These are phyloP conservation scores for Scedosporium apiospermum DNA, from an alignment of 2,329 filamentous ascomycete genomes.

Conservation along the genomic window DNA sequence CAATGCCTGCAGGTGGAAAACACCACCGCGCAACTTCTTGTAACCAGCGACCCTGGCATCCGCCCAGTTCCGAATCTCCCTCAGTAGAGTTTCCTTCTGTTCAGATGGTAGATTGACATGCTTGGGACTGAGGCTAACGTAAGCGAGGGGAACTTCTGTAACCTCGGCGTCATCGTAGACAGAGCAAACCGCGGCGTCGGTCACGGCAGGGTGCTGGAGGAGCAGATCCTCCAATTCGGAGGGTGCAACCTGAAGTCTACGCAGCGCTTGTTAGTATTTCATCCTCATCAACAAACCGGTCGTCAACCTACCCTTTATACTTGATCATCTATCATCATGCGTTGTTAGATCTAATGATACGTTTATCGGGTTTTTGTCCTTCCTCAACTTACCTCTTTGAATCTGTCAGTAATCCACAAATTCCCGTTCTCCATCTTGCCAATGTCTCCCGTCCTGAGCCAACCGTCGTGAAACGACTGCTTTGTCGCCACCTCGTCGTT, in stretches of 20 bases:
- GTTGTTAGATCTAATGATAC: neutral
- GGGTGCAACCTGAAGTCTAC: neutral
- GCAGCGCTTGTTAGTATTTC: neutral
- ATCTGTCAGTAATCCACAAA: conserved; percentile 1
- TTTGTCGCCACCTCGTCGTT: neutral
- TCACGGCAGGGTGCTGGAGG: neutral
- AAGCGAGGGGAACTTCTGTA: neutral
- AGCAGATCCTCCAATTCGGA: conserved; percentile 1
- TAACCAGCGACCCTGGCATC: neutral
- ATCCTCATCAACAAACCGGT: neutral
- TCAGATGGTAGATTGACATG: neutral
- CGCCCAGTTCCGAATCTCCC: neutral
- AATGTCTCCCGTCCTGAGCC: conserved; percentile 1
- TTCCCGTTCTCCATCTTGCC: neutral
- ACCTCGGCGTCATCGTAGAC: neutral
- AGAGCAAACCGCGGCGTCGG: neutral
- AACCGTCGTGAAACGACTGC: neutral
- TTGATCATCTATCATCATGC: neutral
- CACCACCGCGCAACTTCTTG: neutral
- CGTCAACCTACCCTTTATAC: neutral
- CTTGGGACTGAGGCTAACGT: neutral
- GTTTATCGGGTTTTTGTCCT: neutral
- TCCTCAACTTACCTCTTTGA: neutral
- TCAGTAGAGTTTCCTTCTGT: neutral
- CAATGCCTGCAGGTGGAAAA: neutral